Evolutionary conservation across 345 rosid species (phyloP).

Genomic region (Bruguiera parviflora): DNA sequence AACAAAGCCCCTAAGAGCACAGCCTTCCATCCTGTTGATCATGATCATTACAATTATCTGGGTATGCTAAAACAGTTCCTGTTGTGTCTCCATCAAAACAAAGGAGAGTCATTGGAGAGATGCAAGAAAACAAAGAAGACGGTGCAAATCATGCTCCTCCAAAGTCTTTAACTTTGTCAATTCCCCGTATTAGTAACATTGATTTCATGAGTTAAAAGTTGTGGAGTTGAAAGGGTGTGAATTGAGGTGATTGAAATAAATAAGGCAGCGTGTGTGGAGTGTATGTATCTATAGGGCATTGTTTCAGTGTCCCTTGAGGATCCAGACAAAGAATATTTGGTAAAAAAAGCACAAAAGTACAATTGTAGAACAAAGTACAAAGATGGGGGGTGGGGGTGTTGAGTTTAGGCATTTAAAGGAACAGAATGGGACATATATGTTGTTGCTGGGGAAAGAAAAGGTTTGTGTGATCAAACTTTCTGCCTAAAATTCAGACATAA

Average conservation of each 20-base stretch:
- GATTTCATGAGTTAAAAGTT: background rate
- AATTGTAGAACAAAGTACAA: background rate
- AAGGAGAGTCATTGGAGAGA: background rate
- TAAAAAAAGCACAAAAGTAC: constrained; percentile 5
- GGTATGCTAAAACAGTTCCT: background rate
- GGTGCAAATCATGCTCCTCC: too few species aligned
- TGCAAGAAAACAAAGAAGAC: background rate
- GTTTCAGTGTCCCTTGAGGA: too few species aligned
- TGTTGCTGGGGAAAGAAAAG: background rate
- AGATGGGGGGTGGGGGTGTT: background rate
- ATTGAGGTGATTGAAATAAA: constrained; percentile 48
- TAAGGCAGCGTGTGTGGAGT: constrained; percentile 44
- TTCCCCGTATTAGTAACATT: background rate
- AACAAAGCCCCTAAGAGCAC: constrained; percentile 13
- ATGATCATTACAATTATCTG: too few species aligned
- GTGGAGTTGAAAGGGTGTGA: constrained; percentile 43
- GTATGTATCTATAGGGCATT: constrained; percentile 1
- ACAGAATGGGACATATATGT: background rate
- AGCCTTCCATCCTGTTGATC: constrained; percentile 2
- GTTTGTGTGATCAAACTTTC: background rate
- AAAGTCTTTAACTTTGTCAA: background rate
- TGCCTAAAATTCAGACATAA: background rate
- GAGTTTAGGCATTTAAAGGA: background rate
- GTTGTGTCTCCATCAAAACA: background rate
- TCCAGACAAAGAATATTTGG: background rate